Base-by-base conservation (phyloP, 306 rosid species). In the Hippophae gyantsensis region DNA sequence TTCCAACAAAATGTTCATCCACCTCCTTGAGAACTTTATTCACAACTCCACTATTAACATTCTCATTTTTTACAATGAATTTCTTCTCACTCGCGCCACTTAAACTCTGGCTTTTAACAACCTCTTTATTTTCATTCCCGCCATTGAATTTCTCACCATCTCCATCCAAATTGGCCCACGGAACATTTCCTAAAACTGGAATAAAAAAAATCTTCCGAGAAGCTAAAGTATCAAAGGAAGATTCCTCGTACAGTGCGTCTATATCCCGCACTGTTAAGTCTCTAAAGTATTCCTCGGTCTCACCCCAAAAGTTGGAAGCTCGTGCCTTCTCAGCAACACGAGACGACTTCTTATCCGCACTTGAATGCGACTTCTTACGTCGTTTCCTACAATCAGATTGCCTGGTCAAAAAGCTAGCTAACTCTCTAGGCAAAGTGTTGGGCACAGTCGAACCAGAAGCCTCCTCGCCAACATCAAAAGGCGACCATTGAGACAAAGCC, bases 281-380 rank as follows among this genome's bases (percentile, higher is more conserved):
- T 56, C 97, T 82, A 43, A 93, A 89, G 78, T 76, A 93, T 38
- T 78, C 90, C 71, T 82, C 95, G 0, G 85, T 86, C 74, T 88
- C 85, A 10, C 13, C 68, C 99, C 99, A 93, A 60, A 93, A 59
- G 72, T 64, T 84, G 52, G 75, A 66, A 41, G 59, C 67, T 6
- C 73, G 84, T 0, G 78, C 46, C 79, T 65, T 86, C 53, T 89
- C 87, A 6, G 67, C 54, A 11, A 62, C 70, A 70, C 92, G 71
- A 54, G 89, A 74, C 2, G 82, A 75, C 78, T 88, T 88, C 68
- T 63, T 63, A 9, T 78, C 87, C 8, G 80, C 78, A 0, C 80
- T 79, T 0, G 86, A 57, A 65, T 82, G 84, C 6, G 87, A 71
- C 89, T 93, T 93, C 87, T 84, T 89, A 6, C 74, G 90, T 43